Conservation (phyloP, 371 early-diverging fungal genomes). For the Syncephalastrum contaminatum region DNA sequence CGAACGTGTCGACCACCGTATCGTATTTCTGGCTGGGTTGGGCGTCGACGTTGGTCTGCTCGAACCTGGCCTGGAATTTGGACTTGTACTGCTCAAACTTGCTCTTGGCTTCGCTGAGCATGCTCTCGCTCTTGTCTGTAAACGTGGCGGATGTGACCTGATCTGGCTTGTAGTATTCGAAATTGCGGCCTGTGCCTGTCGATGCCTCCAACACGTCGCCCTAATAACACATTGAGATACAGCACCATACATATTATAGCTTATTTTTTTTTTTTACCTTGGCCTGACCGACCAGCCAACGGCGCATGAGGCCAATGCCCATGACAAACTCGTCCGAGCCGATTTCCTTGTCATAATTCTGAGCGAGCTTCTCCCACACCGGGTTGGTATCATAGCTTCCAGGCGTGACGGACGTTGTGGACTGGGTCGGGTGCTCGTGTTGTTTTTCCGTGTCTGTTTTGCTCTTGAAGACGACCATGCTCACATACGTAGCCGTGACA, state of each 20-base stretch:
- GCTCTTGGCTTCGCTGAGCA: conserved; percentile 60
- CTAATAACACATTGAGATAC: conserved; percentile 15
- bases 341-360: conserved; percentile 61
- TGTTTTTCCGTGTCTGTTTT: conserved; percentile 24
- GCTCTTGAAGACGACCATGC: conserved; percentile 48
- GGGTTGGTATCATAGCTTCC: conserved; percentile 39
- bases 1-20: conserved; percentile 83
- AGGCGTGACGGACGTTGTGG: conserved; percentile 27
- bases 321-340: conserved; percentile 68
- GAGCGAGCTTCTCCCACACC: conserved; percentile 52
- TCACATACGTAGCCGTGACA: conserved; percentile 45
- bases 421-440: conserved; percentile 4
- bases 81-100: conserved; percentile 37
- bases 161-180: conserved; percentile 53
- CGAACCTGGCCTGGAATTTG: conserved; percentile 37
- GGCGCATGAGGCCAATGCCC: conserved; percentile 58
- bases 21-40: conserved; percentile 45
- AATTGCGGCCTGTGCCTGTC: conserved; percentile 75
- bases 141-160: conserved; percentile 48
- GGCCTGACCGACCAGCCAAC: conserved; percentile 53
- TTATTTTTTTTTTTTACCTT: conserved; percentile 23
- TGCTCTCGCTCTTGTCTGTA: conserved; percentile 56
- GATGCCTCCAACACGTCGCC: conserved; percentile 66
- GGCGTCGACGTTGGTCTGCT: conserved; percentile 37
- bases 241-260: not conserved